Percentiles rank a stretch among this genome's conserved stretches.
phyloP scores from a whole-genome alignment of 75 land plant species.

The Isoetes taiwanensis region DNA sequence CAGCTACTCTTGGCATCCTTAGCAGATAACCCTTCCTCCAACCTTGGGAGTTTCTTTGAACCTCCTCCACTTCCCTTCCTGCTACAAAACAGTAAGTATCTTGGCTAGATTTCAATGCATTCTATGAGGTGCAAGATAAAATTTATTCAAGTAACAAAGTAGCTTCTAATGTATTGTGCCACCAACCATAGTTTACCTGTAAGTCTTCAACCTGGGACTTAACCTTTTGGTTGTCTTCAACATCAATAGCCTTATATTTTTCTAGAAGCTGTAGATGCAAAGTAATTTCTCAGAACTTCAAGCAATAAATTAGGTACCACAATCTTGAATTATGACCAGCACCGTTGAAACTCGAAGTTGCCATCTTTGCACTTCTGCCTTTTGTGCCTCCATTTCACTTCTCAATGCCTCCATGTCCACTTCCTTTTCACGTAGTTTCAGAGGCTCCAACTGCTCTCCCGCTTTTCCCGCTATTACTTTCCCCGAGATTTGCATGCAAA shows the following conservation, averaged over 20 bases:
- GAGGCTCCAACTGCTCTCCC: conserved; percentile 48
- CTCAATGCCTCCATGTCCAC: conserved; percentile 43
- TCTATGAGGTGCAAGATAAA: not conserved
- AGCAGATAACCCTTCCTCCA: too few relatives aligned
- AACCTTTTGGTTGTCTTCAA: conserved; percentile 46
- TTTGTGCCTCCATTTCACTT: conserved; percentile 41
- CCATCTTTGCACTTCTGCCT: conserved; percentile 35
- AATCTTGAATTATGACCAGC: not conserved
- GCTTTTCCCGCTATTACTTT: conserved; percentile 26
- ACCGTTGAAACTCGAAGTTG: conserved; percentile 63
- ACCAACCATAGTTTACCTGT: conserved; percentile 27
- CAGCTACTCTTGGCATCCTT: conserved; percentile 8
- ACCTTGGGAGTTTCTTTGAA: too few relatives aligned
- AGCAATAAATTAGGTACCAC: not conserved
- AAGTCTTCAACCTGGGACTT: conserved; percentile 34
- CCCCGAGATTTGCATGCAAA: conserved; percentile 74
- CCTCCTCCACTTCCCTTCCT: too few relatives aligned
- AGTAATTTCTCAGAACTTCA: not conserved
- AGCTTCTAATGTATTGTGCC: not conserved
- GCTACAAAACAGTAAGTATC: not conserved
- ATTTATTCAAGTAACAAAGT: not conserved
- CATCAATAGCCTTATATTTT: conserved; percentile 51
- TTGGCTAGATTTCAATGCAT: not conserved
- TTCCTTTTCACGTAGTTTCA: conserved; percentile 42
- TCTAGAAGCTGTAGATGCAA: conserved; percentile 37